Percentiles rank a stretch among this genome's conserved stretches.
These are phyloP conservation scores for Capronia americana DNA, from an alignment of 2,329 filamentous ascomycete genomes.

Conservation along the genomic window DNA sequence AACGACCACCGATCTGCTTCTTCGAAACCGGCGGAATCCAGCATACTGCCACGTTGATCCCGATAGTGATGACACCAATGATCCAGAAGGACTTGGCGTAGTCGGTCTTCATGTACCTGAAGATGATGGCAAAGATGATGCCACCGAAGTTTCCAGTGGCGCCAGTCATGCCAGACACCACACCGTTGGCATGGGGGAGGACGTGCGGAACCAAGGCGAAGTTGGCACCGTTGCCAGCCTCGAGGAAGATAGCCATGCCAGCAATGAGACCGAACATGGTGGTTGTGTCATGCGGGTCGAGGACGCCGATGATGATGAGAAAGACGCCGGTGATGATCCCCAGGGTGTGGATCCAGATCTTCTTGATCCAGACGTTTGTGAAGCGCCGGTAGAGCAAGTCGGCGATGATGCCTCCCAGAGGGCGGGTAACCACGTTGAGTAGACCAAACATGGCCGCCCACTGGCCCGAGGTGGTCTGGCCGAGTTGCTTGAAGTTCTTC, in stretches of 20 bases:
- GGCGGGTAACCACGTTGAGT: conserved; percentile 58
- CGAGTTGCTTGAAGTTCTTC: conserved; percentile 61
- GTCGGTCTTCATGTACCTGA: conserved; percentile 72
- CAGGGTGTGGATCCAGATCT: conserved; percentile 64
- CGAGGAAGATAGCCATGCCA: conserved; percentile 79
- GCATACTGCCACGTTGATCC: conserved; percentile 68
- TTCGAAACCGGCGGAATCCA: conserved; percentile 68
- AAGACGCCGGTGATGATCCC: conserved; percentile 65
- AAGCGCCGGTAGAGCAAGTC: conserved; percentile 61
- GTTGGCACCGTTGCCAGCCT: conserved; percentile 84
- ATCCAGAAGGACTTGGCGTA: conserved; percentile 80
- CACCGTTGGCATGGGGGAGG: conserved; percentile 80
- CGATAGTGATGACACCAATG: conserved; percentile 77
- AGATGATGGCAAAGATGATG: conserved; percentile 82
- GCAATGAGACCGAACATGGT: conserved; percentile 79
- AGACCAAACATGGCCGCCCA: conserved; percentile 64
- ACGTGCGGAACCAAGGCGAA: conserved; percentile 88
- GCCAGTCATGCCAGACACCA: conserved; percentile 78
- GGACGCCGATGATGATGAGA: conserved; percentile 67
- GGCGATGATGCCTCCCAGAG: conserved; percentile 58
- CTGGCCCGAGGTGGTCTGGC: conserved; percentile 61
- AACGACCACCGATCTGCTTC: conserved; percentile 54
- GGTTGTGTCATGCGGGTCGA: conserved; percentile 65
- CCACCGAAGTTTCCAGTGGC: conserved; percentile 84
- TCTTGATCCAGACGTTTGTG: conserved; percentile 66